phyloP scores from a whole-genome alignment of 2,329 filamentous ascomycete genomes.

The Tolypocladium paradoxum region DNA sequence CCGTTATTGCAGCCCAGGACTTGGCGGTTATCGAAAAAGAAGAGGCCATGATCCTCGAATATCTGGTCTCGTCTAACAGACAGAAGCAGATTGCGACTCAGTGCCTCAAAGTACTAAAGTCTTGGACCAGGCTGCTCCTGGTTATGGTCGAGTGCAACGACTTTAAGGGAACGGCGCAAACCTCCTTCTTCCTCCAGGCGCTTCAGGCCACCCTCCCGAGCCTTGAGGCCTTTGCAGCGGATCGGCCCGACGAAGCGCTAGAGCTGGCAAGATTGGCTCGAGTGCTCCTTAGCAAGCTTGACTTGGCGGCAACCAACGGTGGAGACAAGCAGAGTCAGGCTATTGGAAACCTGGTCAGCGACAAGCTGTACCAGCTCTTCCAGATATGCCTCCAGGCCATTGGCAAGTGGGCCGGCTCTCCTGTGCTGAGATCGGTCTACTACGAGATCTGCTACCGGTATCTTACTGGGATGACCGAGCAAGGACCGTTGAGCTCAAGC shows the following conservation, averaged over 20 bases:
- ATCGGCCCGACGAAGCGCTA: constrained; percentile 57
- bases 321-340: constrained; percentile 33
- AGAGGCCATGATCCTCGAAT: constrained; percentile 48
- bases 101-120: constrained; percentile 58
- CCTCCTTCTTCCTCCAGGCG: constrained; percentile 72
- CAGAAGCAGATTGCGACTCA: constrained; percentile 44
- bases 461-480: constrained; percentile 56
- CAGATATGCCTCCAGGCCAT: constrained; percentile 75
- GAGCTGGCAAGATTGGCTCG: constrained; percentile 70
- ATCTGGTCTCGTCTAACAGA: constrained; percentile 53
- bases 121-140: constrained; percentile 77
- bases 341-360: constrained; percentile 65
- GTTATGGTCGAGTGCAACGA: constrained; percentile 77
- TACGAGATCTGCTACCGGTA: constrained; percentile 90
- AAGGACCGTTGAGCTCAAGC: constrained; percentile 35
- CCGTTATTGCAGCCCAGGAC: constrained; percentile 39
- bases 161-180: constrained; percentile 60
- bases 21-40: constrained; percentile 43
- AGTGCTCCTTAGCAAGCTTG: constrained; percentile 60
- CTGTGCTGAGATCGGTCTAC: constrained; percentile 69
- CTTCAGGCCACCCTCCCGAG: constrained; percentile 83
- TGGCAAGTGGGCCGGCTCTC: constrained; percentile 57
- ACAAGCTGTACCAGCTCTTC: constrained; percentile 87
- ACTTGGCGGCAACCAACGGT: constrained; percentile 34
- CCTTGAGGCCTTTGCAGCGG: constrained; percentile 64